phyloP scores from a whole-genome alignment of 1,139 yeast species.

The Lodderomyces pseudojiufengensis region DNA sequence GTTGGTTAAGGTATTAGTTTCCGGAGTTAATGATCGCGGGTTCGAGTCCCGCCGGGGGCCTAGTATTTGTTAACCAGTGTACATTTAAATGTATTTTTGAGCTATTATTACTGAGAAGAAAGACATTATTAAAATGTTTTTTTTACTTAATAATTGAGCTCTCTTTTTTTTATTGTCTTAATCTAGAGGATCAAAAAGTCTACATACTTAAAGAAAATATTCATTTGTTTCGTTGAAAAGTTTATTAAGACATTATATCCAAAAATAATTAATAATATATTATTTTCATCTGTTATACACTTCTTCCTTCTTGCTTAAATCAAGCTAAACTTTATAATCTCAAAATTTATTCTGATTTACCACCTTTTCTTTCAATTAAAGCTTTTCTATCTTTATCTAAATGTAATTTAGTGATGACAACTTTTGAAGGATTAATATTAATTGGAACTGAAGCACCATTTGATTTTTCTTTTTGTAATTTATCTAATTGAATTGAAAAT shows the following conservation, averaged over 20 bases:
- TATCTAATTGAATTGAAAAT: constrained; percentile 94
- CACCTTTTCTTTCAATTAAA: constrained; percentile 64
- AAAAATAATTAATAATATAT: too few species aligned
- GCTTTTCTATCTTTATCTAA: constrained; percentile 99
- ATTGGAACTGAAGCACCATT: constrained; percentile 98
- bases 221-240: too few species aligned
- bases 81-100: too few species aligned
- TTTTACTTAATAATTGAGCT: too few species aligned
- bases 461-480: constrained; percentile 96
- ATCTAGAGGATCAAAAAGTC: too few species aligned
- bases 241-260: too few species aligned
- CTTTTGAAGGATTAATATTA: constrained; percentile 98
- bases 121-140: too few species aligned
- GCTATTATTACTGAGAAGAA: too few species aligned
- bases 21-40: constrained; percentile 58
- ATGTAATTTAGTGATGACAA: constrained; percentile 97
- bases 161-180: too few species aligned
- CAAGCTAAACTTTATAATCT: too few species aligned
- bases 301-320: constrained; percentile 2
- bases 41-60: constrained; percentile 59
- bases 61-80: too few species aligned
- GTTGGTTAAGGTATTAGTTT: constrained; percentile 54
- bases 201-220: too few species aligned
- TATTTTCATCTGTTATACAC: background rate
- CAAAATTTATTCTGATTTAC: constrained; percentile 33